Conservation (phyloP, 164 flowering plant species). For the Berberis thunbergii region DNA sequence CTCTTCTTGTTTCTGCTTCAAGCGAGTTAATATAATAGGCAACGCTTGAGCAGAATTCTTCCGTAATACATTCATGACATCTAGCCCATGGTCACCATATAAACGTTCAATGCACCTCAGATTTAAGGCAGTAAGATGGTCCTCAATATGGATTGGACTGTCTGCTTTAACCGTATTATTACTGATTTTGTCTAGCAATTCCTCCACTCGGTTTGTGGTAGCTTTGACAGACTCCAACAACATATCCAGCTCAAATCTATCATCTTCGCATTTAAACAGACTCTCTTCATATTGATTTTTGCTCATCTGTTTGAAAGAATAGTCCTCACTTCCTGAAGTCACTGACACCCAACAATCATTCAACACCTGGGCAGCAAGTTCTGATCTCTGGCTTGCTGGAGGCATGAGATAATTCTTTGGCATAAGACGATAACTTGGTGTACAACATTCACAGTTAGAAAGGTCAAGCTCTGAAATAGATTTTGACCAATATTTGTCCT, state of each 20-base stretch:
- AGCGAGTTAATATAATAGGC: too few relatives aligned
- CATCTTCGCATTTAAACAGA: background rate
- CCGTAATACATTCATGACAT: too few relatives aligned
- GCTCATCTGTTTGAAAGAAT: too few relatives aligned
- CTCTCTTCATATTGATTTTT: too few relatives aligned
- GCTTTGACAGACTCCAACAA: constrained; percentile 73
- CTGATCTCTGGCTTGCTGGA: background rate
- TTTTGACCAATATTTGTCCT: background rate
- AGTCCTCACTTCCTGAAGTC: too few relatives aligned
- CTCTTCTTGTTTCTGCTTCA: too few relatives aligned
- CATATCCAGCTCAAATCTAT: constrained; percentile 63
- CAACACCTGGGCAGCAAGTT: background rate
- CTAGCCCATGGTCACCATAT: too few relatives aligned
- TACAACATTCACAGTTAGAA: background rate
- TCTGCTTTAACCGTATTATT: constrained; percentile 37
- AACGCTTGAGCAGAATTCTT: too few relatives aligned
- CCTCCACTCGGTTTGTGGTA: constrained; percentile 72
- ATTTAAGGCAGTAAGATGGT: constrained; percentile 37
- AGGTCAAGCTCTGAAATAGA: background rate
- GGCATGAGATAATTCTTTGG: background rate
- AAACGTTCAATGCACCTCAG: too few relatives aligned
- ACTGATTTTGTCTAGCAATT: constrained; percentile 56
- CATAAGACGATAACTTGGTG: background rate
- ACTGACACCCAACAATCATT: background rate
- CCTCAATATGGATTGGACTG: constrained; percentile 49